Conservation (phyloP, 2,329 filamentous ascomycete species). For the Colletotrichum musicola region DNA sequence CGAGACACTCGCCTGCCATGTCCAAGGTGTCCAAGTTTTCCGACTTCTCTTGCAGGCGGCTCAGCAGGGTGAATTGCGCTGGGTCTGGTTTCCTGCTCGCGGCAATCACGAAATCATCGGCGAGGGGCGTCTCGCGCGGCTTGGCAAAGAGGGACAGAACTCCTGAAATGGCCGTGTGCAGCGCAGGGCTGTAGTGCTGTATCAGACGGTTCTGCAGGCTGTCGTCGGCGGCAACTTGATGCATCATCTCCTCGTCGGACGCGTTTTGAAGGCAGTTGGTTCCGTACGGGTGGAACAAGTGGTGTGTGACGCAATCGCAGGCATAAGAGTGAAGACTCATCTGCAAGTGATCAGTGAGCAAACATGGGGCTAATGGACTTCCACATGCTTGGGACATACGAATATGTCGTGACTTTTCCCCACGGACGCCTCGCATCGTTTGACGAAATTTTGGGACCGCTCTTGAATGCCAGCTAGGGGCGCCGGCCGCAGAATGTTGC, state of each 20-base stretch:
- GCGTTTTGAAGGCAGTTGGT: conserved; percentile 68
- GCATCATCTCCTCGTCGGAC: conserved; percentile 75
- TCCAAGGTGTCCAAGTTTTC: conserved; percentile 62
- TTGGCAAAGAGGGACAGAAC: conserved; percentile 63
- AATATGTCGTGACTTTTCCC: conserved; percentile 70
- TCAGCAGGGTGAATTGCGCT: conserved; percentile 68
- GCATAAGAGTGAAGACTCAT: conserved; percentile 72
- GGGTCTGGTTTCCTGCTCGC: conserved; percentile 60
- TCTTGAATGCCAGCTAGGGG: conserved; percentile 70
- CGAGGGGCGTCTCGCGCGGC: conserved; percentile 69
- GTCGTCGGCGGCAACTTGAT: conserved; percentile 75
- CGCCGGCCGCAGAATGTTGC: conserved; percentile 69
- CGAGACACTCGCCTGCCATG: conserved; percentile 76
- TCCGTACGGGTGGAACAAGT: conserved; percentile 76
- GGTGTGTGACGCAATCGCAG: conserved; percentile 76
- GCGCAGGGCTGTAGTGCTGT: conserved; percentile 66
- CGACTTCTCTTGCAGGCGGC: conserved; percentile 67
- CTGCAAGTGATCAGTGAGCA: conserved; percentile 12
- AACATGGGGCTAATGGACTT: conserved; percentile 26
- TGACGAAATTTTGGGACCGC: conserved; percentile 67
- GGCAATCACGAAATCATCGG: conserved; percentile 69
- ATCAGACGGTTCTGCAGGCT: conserved; percentile 75
- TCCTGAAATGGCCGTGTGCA: conserved; percentile 62
- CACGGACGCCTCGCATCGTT: conserved; percentile 61
- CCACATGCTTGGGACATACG: conserved; percentile 54